A percentile compares a stretch with the other conserved stretches of the same genome.
Evolutionary conservation across 805 yeast genomes (phyloP).

Genomic region (Osmozyma mogii): DNA sequence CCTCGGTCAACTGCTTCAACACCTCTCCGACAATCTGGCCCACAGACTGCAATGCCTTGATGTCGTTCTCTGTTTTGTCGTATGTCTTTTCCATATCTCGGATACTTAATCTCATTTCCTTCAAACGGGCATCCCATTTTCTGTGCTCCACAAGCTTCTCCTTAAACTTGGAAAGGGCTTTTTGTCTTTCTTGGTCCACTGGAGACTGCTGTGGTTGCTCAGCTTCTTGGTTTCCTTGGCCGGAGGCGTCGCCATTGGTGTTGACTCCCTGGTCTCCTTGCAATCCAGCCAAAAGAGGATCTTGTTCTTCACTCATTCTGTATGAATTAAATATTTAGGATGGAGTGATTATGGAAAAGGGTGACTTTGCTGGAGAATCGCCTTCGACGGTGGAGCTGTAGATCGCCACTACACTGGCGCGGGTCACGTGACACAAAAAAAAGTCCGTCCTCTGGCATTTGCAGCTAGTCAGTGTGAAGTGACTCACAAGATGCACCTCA

Average conservation of each 20-base stretch:
- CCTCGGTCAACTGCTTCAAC: conserved; percentile 89
- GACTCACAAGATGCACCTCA: no score
- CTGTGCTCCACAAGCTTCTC: conserved; percentile 86
- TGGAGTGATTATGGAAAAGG: conserved; percentile 6
- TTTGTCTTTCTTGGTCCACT: conserved; percentile 63
- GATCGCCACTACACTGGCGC: no score
- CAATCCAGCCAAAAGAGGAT: conserved; percentile 70
- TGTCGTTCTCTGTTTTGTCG: conserved; percentile 93
- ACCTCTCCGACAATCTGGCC: conserved; percentile 98
- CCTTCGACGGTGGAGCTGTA: no score
- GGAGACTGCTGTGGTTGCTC: conserved; percentile 16
- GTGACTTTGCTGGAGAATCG: no score
- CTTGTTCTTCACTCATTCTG: conserved; percentile 58
- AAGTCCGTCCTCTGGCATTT: neutral
- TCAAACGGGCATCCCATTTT: conserved; percentile 87
- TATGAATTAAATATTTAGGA: conserved; percentile 1
- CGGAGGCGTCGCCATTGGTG: conserved; percentile 5
- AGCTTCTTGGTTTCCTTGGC: conserved; percentile 11
- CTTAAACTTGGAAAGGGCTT: conserved; percentile 72
- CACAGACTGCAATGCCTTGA: conserved; percentile 92
- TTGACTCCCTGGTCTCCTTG: conserved; percentile 23
- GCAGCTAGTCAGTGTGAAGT: no score
- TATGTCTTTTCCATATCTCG: conserved; percentile 76
- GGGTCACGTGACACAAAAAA: conserved; percentile 1
- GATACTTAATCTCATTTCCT: conserved; percentile 73